Evolutionary conservation across 2,329 filamentous ascomycete species (phyloP), one percentile per base, ranked within the genome.

Genomic region (Fusarium phyllophilum): DNA sequence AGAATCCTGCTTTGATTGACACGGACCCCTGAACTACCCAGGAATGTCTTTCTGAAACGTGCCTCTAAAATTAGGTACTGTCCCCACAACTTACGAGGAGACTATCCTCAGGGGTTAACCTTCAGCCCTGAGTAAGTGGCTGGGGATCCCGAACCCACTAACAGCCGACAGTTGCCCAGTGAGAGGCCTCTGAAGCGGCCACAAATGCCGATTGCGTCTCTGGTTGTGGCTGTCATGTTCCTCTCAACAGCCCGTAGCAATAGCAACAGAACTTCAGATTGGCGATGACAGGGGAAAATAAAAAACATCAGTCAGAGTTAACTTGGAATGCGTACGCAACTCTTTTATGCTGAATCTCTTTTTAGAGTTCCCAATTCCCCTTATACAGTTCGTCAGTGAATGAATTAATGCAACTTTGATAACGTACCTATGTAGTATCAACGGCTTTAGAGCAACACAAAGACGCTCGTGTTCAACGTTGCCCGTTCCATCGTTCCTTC

Each of bases 1-100:
- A 8, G n/a, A 48, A 26, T 34, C 41, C 33, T 38, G 22, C 26
- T 54, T 26, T 57, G 49, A 62, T 36, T 54, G 34, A 46, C 39
- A 42, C 48, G 34, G 48, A 60, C 72, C 72, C 72, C 63, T 74
- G 63, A 65, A 60, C 60, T 26, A 33, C 39, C 62, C 68, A 74
- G 62, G 66, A 62, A 52, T 39, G 39, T 57, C 48, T 62, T 55
- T 66, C 72, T 74, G 72, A 74, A 74, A 74, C 72, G 59, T 44
- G 60, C 72, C 68, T 74, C 72, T 74, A 72, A 69, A 64, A 72
- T 74, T 70, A 70, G 67, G 41, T 70, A 59, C 59, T 52, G 51
- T 52, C 72, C 46, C 67, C 67, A 70, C 66, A 49, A 49, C 36
- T 65, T 69, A 75, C 56, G 72, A 75, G 60, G 44, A 59, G 39